These are phyloP conservation scores for Pisolithus albus DNA, from an alignment of 768 basidiomycete genomes.

Conservation along the genomic window DNA sequence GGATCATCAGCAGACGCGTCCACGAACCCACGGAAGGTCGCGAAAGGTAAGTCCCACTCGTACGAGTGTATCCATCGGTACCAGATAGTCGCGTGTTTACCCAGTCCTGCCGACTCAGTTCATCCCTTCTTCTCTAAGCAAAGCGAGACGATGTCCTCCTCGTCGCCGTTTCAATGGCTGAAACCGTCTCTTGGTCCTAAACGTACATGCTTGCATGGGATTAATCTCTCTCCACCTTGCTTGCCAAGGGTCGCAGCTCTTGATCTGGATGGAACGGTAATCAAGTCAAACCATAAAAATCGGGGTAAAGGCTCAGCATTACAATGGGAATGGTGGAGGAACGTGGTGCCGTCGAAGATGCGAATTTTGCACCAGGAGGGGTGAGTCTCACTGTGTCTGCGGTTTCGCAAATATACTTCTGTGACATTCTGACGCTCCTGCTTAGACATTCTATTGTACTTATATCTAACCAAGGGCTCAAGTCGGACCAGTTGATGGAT, in stretches of 20 bases:
- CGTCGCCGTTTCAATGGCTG: conserved; percentile 24
- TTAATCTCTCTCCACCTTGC: conserved; percentile 26
- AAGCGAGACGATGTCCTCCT: background rate
- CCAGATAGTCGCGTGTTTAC: background rate
- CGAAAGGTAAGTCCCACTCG: background rate
- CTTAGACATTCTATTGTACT: conserved; percentile 65
- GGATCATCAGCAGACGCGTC: background rate
- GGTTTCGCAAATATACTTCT: background rate
- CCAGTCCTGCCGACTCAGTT: conserved; percentile 17
- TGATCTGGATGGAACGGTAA: conserved; percentile 85
- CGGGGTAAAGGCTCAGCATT: conserved; percentile 32
- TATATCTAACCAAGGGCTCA: conserved; percentile 74
- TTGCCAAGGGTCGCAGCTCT: conserved; percentile 66
- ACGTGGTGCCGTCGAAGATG: conserved; percentile 55
- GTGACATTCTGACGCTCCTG: background rate
- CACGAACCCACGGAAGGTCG: background rate
- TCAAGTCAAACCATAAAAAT: conserved; percentile 37
- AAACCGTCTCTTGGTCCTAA: conserved; percentile 31
- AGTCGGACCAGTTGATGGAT: conserved; percentile 38
- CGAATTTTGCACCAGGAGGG: conserved; percentile 53
- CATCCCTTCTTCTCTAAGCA: conserved; percentile 38
- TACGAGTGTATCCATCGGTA: background rate
- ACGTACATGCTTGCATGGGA: conserved; percentile 31
- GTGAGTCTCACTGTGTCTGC: conserved; percentile 30
- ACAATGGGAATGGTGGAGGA: conserved; percentile 64